Evolutionary conservation across 139 green algal species (phyloP), one percentile per base, ranked within the genome.

Genomic region (Micromonas commoda): DNA sequence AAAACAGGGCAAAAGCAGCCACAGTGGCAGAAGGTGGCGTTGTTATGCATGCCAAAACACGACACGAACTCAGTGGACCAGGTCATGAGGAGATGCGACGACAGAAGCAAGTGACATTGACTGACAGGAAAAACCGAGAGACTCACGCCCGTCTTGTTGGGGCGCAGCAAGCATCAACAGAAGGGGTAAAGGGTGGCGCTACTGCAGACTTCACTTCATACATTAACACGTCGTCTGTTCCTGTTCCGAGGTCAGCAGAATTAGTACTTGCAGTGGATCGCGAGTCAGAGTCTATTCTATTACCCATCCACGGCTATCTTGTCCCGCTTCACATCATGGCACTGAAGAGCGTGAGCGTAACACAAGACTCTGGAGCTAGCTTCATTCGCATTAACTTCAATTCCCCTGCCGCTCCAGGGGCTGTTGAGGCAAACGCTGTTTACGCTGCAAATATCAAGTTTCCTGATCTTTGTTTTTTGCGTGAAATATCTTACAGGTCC

Each of bases 311-410:
- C 79, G 96, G 96, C 51, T 79, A 96, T 61, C 77, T 97, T 73
- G 93, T 99, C 70, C 96, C 96, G 51, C 97, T 99, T 81, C 96
- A 99, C 87, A 94, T 99, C 82, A 90, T 92, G 24, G 95, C 89
- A 3, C 82, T 99, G 52, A 93, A 95, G 80, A 94, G 90, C 35
- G 91, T 94, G 0, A 91, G 80, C 16, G 89, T 86, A 79, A 63
- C 76, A 54, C 80, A 93, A 82, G 94, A 97, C 70, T 82, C 83
- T 53, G 90, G 90, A 35, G 82, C 89, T 64, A 82, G 87, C 16
- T 80, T 73, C 84, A 91, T 99, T 28, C 92, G 96, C 65, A 88
- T 99, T 79, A 97, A 92, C 78, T 97, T 99, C 86, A 94, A 97
- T 80, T 24, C 65, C 28, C 80, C 80, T 5, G 83, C 83, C 71